These are phyloP conservation scores for Melampsora medusae DNA, from an alignment of 1,284 basidiomycete species.

Conservation along the genomic window DNA sequence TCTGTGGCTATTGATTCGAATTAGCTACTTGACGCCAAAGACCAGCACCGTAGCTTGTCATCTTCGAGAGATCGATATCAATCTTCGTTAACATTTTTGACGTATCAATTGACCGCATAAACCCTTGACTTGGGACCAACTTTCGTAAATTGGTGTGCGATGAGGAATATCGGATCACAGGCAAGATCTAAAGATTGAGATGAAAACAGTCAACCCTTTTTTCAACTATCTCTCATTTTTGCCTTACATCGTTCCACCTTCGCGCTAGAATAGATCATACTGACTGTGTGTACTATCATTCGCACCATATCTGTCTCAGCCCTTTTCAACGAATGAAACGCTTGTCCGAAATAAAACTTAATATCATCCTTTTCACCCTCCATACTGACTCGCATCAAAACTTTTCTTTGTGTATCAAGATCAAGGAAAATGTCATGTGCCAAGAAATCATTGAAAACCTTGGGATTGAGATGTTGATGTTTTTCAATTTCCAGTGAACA, in stretches of 20 bases:
- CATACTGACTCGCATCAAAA: slow-evolving; percentile 89
- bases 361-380: slow-evolving; percentile 98
- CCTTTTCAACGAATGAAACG: slow-evolving; percentile 88
- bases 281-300: slow-evolving; percentile 92
- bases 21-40: slow-evolving; percentile 42
- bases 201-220: background rate
- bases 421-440: slow-evolving; percentile 90
- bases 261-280: slow-evolving; percentile 48
- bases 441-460: slow-evolving; percentile 81
- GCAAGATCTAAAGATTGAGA: slow-evolving; percentile 73
- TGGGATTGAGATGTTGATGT: slow-evolving; percentile 84
- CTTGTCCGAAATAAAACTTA: slow-evolving; percentile 94
- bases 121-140: slow-evolving; percentile 49
- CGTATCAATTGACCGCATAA: slow-evolving; percentile 44
- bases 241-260: too few species aligned
- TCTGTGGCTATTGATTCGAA: slow-evolving; percentile 47
- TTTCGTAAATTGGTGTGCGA: slow-evolving; percentile 67
- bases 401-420: slow-evolving; percentile 79
- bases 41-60: slow-evolving; percentile 46
- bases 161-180: slow-evolving; percentile 84
- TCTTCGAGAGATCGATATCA: slow-evolving; percentile 50
- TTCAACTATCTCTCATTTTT: background rate
- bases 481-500: too few species aligned
- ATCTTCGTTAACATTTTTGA: slow-evolving; percentile 50
- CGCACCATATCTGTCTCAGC: slow-evolving; percentile 94